Evolutionary conservation across 2,329 filamentous ascomycete genomes (phyloP), one percentile per base, ranked within the genome.

Genomic region (Xylariaceae sp.): DNA sequence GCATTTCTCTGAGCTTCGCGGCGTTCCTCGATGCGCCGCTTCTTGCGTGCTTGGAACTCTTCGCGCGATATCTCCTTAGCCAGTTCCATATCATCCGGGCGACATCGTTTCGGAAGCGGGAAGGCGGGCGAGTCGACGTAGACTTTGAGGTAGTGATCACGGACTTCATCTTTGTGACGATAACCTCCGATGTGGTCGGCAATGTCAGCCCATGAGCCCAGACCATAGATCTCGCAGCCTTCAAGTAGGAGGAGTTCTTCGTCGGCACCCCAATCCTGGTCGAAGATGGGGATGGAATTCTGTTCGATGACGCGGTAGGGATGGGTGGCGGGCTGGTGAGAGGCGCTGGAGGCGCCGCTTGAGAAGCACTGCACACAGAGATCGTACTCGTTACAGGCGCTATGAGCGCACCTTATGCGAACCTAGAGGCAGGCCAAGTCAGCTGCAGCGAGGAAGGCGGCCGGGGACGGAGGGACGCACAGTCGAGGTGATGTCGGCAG

Each of bases 181-280:
- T 92, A 97, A 11, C 94, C 94, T 47, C 94, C 94, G 63, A 99
- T 97, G 69, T 99, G 94, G 70, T 99, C 93, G 36, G 94, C 92
- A 57, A 99, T 95, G 66, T 99, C 94, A 38, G 92, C 90, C 93
- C 94, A 99, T 18, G 93, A 97, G 3, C 94, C 94, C 45, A 99
- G 76, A 0, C 94, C 94, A 67, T 99, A 99, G 52, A 90, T 96
- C 71, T 99, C 94, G 11, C 90, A 91, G 18, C 94, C 94, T 73
- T 99, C 94, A 1, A 99, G 74, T 48, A 99, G 75, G 5, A 97
- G 75, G n/a, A 97, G 73, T 71, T 99, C 94, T 69, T 99, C 94
- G 67, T 99, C 94, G 19, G 94, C 94, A 47, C 94, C 94, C 94
- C 94, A 99, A 66, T 96, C 92, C 52, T 84, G 82, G 60, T 92